These are phyloP conservation scores for Aquanectria penicillioides DNA, from an alignment of 2,329 filamentous ascomycete species.

Conservation along the genomic window DNA sequence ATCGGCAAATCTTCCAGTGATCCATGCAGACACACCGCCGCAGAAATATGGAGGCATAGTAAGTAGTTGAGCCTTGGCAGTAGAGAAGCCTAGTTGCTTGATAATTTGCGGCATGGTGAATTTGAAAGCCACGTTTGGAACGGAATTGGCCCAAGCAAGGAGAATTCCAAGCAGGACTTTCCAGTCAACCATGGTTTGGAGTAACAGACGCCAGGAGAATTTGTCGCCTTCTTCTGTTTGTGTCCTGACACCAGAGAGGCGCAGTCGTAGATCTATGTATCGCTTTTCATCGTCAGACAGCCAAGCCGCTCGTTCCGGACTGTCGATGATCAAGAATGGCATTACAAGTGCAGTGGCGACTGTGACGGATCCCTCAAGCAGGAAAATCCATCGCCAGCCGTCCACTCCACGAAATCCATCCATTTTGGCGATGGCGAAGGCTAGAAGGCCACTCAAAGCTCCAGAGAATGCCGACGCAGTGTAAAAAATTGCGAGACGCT, in stretches of 20 bases:
- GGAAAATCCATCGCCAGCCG: constrained; percentile 65
- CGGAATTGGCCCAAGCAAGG: constrained; percentile 45
- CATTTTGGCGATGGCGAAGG: constrained; percentile 55
- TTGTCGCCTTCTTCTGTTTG: constrained; percentile 37
- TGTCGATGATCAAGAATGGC: constrained; percentile 55
- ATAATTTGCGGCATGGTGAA: constrained; percentile 50
- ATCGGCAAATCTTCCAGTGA: constrained; percentile 46
- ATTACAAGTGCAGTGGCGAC: constrained; percentile 45
- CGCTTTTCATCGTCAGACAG: constrained; percentile 51
- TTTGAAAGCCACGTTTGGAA: constrained; percentile 36
- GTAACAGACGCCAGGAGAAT: constrained; percentile 39
- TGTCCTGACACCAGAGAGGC: constrained; percentile 44
- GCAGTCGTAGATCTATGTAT: constrained; percentile 36
- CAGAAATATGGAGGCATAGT: constrained; percentile 49
- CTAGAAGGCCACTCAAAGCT: constrained; percentile 57
- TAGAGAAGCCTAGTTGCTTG: constrained; percentile 50
- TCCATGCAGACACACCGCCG: constrained; percentile 42
- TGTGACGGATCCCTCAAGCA: constrained; percentile 59
- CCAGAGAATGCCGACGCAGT: constrained; percentile 49
- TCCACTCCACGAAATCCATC: constrained; percentile 51
- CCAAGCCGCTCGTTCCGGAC: constrained; percentile 45
- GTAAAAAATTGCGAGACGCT: constrained; percentile 48
- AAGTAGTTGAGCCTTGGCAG: constrained; percentile 38
- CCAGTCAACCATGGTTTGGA: constrained; percentile 52
- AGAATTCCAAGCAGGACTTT: constrained; percentile 48